Evolutionary conservation across 2,329 filamentous ascomycete species (phyloP), one percentile per base, ranked within the genome.

Genomic region (Colletotrichum aenigma): DNA sequence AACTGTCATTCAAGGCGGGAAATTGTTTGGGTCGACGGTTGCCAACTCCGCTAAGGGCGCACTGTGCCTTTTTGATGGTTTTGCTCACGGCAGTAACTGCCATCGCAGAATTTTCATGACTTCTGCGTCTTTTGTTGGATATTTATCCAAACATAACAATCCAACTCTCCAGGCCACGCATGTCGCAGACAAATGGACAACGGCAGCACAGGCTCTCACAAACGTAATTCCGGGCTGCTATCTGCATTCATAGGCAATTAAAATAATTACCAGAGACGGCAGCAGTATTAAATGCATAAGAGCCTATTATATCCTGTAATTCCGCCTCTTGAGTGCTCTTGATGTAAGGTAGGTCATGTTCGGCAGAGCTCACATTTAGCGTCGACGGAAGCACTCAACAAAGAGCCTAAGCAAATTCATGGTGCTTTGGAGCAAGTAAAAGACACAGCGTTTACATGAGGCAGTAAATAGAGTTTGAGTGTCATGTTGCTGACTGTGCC

Each of bases 61-160:
- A 18, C 36, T 18, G 36, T 1, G 8, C 16, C 3, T 0, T 10
- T 43, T 18, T 18, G 36, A 18, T 9, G 4, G 0, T 9, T 43
- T 18, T 18, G 16, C 16, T 43, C 16, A 10, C 16, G 3, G 36
- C 15, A 38, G 34, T 16, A 38, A 38, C 16, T 38, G 36, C 16
- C 8, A 38, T 18, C 7, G 16, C 36, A 38, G 15, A 5, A 7
- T 5, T 38, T 38, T 38, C 36, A 18, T 43, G 5, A 18, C 2
- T 43, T 43, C 16, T 18, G 16, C 36, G 16, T 43, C 36, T 43
- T 43, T 18, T 1, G 16, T 43, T 43, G 36, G 36, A 43, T 43
- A 18, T 18, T 8, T 43, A 43, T 18, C 2, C 36, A 3, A 43
- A 38, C 15, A 38, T 38, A 38, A 38, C 1, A 18, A 38, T 38